Conservation (phyloP, 2,329 filamentous ascomycete genomes). For the Thielaviopsis euricoi region DNA sequence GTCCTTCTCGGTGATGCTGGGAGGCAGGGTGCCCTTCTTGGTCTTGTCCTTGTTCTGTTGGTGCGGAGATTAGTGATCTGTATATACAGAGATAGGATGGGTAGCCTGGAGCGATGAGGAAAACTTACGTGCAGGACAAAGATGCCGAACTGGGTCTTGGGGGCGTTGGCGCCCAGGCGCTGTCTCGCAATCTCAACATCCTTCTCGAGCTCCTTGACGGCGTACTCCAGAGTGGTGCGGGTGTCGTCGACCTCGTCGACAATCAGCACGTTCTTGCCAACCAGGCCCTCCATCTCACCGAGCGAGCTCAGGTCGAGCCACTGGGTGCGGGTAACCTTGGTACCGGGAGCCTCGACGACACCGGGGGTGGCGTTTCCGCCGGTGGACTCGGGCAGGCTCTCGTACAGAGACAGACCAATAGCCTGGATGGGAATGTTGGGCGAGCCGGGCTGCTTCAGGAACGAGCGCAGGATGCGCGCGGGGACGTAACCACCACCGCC, state of each 20-base stretch:
- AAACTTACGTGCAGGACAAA: constrained; percentile 78
- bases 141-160: constrained; percentile 75
- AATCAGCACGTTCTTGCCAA: constrained; percentile 82
- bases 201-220: constrained; percentile 83
- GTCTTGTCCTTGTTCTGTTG: constrained; percentile 83
- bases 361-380: constrained; percentile 29
- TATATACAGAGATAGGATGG: too few species aligned
- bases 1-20: constrained; percentile 54
- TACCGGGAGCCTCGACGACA: constrained; percentile 58
- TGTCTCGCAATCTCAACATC: constrained; percentile 71
- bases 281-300: constrained; percentile 68
- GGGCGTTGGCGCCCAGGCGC: constrained; percentile 45
- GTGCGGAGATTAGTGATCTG: not conserved
- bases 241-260: constrained; percentile 96
- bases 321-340: constrained; percentile 92
- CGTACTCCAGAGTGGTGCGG: constrained; percentile 84
- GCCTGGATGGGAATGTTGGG: constrained; percentile 99
- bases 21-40: constrained; percentile 78
- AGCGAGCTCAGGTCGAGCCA: constrained; percentile 86
- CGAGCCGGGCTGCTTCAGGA: constrained; percentile 73
- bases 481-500: constrained; percentile 95
- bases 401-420: constrained; percentile 94
- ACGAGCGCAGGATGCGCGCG: constrained; percentile 89
- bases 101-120: not conserved
- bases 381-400: constrained; percentile 48